These are phyloP conservation scores for Hymenoscyphus fraxineus DNA, from an alignment of 2,329 filamentous ascomycete species.

Conservation along the genomic window DNA sequence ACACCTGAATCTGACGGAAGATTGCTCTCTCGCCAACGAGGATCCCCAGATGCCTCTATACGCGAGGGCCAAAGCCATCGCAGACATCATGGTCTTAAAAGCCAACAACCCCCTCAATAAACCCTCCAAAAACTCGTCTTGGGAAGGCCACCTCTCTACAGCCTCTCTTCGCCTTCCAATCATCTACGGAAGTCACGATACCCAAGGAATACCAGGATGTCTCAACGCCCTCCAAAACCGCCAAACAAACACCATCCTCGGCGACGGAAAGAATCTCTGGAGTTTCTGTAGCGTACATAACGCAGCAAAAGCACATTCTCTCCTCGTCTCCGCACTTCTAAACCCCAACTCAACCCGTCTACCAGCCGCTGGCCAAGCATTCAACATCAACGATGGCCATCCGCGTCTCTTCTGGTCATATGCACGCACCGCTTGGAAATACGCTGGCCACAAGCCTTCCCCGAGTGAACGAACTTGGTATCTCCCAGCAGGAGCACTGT, in stretches of 20 bases:
- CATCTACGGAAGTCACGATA: constrained; percentile 6
- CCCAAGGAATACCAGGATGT: not conserved
- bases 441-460: not conserved
- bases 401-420: not conserved
- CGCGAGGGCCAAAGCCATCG: not conserved
- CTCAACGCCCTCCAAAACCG: constrained; percentile 3
- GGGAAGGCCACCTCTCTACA: not conserved
- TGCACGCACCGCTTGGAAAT: not conserved
- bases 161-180: constrained; percentile 4
- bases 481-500: not conserved
- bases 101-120: not conserved
- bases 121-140: not conserved
- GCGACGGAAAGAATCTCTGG: constrained; percentile 11
- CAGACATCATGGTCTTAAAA: constrained; percentile 5
- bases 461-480: not conserved
- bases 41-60: not conserved
- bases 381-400: constrained; percentile 8
- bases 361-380: constrained; percentile 5
- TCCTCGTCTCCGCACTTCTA: not conserved
- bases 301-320: not conserved
- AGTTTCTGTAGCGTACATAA: not conserved
- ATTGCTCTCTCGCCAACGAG: not conserved
- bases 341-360: no score
- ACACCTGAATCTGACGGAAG: constrained; percentile 4
- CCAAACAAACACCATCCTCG: constrained; percentile 9